Conservation (phyloP, 257 asterid species). For the Primulina huaijiensis region DNA sequence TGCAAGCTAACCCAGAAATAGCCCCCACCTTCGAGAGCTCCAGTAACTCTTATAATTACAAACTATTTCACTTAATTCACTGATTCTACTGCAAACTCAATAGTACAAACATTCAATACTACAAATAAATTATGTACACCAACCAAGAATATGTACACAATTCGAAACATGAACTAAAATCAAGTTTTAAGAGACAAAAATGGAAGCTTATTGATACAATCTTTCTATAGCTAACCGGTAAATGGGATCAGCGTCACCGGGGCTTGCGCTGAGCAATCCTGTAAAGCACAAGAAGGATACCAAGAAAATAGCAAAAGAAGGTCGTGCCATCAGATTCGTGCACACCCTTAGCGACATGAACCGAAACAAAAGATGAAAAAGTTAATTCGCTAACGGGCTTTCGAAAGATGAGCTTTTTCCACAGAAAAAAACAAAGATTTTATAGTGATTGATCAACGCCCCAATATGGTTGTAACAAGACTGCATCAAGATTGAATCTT, state of each 20-base stretch:
- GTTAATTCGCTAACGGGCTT: conserved; percentile 1
- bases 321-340: conserved; percentile 26
- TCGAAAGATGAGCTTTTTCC: conserved; percentile 5
- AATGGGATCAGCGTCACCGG: conserved; percentile 51
- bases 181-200: not conserved
- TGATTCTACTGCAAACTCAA: conserved; percentile 18
- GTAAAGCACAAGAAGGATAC: conserved; percentile 24
- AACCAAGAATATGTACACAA: not conserved
- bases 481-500: not conserved
- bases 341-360: not conserved
- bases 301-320: conserved; percentile 31
- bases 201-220: not conserved
- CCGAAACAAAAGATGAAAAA: conserved; percentile 1
- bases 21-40: not conserved
- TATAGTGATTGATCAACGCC: conserved; percentile 16
- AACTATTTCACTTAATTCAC: not conserved
- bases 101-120: conserved; percentile 8
- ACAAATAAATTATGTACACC: conserved; percentile 3
- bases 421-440: conserved; percentile 15
- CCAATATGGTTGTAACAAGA: conserved; percentile 11
- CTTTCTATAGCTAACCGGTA: conserved; percentile 32
- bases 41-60: not conserved
- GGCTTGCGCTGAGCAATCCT: conserved; percentile 33
- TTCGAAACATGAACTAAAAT: not conserved
- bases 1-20: not conserved